Evolutionary conservation across 1,284 basidiomycete genomes (phyloP), one percentile per base, ranked within the genome.

Genomic region (Melampsora larici-populina): DNA sequence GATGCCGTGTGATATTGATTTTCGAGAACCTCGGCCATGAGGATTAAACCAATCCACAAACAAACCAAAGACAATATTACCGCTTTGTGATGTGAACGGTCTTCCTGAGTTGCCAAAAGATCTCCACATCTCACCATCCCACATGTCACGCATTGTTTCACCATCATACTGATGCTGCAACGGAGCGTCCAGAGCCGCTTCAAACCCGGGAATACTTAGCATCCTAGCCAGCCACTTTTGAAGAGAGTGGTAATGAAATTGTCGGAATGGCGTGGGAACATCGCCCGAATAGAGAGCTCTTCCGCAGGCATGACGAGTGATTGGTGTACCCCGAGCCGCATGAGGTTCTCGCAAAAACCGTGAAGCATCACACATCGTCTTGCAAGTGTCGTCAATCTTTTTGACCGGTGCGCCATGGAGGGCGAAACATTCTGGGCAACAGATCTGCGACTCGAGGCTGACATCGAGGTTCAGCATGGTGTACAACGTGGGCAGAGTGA

Each of bases 51-150:
- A n/a, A n/a, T n/a, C n/a, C n/a, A n/a, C n/a, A n/a, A n/a, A n/a
- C n/a, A 51, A 4, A n/a, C n/a, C n/a, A n/a, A n/a, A n/a, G 7
- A 72, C 51, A 43, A 72, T 36, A 60, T 72, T 72, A 21, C 62
- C 72, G 7, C 17, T 74, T 24, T 7, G 49, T 0, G 43, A 33
- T 24, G 72, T 66, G 29, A 36, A 74, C n/a, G 40, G 40, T 3
- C 7, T 48, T 36, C 63, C 72, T 18, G 40, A 11, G n/a, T n/a
- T n/a, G 21, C 21, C 48, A n/a, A 72, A 62, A n/a, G n/a, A n/a
- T n/a, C n/a, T n/a, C n/a, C n/a, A n/a, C n/a, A n/a, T n/a, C n/a
- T n/a, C n/a, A n/a, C 70, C 70, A 60, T 72, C 70, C 70, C 70
- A 72, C 18, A 72, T 63, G 58, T 72, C 70, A 26, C 17, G 36